Percentiles rank a stretch among this genome's conserved stretches.
phyloP scores from a whole-genome alignment of 257 asterid species.

The Lantana camara region DNA sequence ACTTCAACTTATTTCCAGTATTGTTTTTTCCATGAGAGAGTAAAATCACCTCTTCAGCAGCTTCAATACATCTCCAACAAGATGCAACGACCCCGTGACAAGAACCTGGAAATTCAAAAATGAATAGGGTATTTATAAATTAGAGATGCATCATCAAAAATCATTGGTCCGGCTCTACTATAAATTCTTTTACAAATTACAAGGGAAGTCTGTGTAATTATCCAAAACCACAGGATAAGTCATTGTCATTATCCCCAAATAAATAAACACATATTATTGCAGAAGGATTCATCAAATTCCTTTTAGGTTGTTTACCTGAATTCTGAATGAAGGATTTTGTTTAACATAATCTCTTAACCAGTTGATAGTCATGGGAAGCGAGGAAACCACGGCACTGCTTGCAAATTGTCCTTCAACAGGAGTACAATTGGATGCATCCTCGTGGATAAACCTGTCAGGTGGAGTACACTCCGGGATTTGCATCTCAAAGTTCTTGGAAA shows the following conservation, averaged over 20 bases:
- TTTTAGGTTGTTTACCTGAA: slow-evolving; percentile 63
- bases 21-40: background rate
- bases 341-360: slow-evolving; percentile 71
- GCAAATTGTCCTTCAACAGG: slow-evolving; percentile 50
- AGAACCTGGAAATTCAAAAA: slow-evolving; percentile 62
- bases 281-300: too few species aligned
- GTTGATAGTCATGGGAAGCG: slow-evolving; percentile 73
- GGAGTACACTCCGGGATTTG: slow-evolving; percentile 44
- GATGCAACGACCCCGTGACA: slow-evolving; percentile 90
- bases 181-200: too few species aligned
- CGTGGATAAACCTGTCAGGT: slow-evolving; percentile 41
- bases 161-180: too few species aligned
- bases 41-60: slow-evolving; percentile 54
- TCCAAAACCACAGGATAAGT: too few species aligned
- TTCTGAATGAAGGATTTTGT: slow-evolving; percentile 61
- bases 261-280: too few species aligned
- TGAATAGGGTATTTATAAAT: too few species aligned
- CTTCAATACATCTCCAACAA: slow-evolving; percentile 88
- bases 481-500: slow-evolving; percentile 42
- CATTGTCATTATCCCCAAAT: too few species aligned
- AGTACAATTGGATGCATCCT: slow-evolving; percentile 44
- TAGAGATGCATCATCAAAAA: background rate
- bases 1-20: background rate
- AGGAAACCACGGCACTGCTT: slow-evolving; percentile 79
- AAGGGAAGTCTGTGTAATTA: too few species aligned